Evolutionary conservation across 495 filamentous ascomycete species (phyloP).

Genomic region (Pyronema omphalodes): DNA sequence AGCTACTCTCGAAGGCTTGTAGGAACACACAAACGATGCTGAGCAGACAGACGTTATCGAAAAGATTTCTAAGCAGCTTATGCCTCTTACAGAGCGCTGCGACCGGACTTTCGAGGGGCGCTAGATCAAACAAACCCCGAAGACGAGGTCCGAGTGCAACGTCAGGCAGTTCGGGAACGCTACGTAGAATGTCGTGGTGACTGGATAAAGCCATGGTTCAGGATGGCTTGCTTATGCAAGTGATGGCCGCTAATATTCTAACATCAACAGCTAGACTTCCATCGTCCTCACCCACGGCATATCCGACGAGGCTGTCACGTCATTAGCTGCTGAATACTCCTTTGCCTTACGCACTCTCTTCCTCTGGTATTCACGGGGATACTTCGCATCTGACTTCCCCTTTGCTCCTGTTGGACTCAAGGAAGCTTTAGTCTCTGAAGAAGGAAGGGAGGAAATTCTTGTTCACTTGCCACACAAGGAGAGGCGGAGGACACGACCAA

Average conservation of each 20-base stretch:
- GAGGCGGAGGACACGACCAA: slow-evolving; percentile 10
- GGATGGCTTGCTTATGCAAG: too few species aligned
- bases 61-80: slow-evolving; percentile 12
- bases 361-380: slow-evolving; percentile 19
- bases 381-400: slow-evolving; percentile 12
- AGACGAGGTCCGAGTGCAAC: slow-evolving; percentile 30
- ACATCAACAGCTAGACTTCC: slow-evolving; percentile 23
- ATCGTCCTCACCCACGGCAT: slow-evolving; percentile 23
- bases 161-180: slow-evolving; percentile 30
- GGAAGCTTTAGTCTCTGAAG: slow-evolving; percentile 12
- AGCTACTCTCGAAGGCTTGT: slow-evolving; percentile 8
- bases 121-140: slow-evolving; percentile 29
- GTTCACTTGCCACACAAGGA: slow-evolving; percentile 19
- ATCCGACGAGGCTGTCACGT: slow-evolving; percentile 20
- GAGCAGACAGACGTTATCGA: slow-evolving; percentile 12
- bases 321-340: slow-evolving; percentile 17
- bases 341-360: slow-evolving; percentile 22
- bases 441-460: slow-evolving; percentile 15
- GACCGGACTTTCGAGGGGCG: slow-evolving; percentile 45
- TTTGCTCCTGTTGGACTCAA: slow-evolving; percentile 14
- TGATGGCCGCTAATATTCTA: too few species aligned
- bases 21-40: slow-evolving; percentile 5
- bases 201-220: slow-evolving; percentile 42
- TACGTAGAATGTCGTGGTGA: slow-evolving; percentile 35
- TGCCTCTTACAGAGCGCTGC: slow-evolving; percentile 26